Base-by-base conservation (phyloP, 2,329 filamentous ascomycete species). In the Paraconiothyrium brasiliense region DNA sequence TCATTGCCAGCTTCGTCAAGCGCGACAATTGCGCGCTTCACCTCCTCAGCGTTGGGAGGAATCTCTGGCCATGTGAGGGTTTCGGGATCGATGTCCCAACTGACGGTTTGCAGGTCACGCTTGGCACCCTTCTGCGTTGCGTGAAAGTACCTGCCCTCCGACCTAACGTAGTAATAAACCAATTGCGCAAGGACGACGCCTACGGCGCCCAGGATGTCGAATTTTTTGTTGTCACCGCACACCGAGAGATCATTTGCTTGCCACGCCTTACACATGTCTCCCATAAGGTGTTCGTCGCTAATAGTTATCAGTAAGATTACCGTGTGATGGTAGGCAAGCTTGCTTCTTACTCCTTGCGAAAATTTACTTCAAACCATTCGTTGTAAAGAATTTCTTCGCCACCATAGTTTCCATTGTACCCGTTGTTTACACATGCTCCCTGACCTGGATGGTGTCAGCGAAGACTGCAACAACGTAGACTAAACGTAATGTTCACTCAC, bases 91-190 rank as follows among this genome's bases (percentile, higher is more conserved):
- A 49, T 32, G 46, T 49, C 22, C 46, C 46, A 49, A 30, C 32
- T 10, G 30, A 49, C 46, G 22, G 46, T 32, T 49, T 49, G 3
- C 6, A 49, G n/a, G 46, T 49, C 46, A 32, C 46, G 46, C 46
- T 49, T 49, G 46, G 46, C 13, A 49, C 46, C 46, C 46, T 49
- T 49, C 46, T 49, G 46, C 46, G 46, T 49, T 49, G 46, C 46
- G 46, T 49, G 46, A 49, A 32, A 49, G 46, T 49, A 49, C 46
- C 10, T 49, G 10, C 46, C 46, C 46, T 49, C 46, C 4, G 46
- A 49, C n/a, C 5, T 30, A 27, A 49, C 46, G 5, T 49, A 49
- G 46, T 49, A 49, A 27, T 49, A 49, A 30, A 49, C 46, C 46
- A 49, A 24, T 27, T 49, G 46, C 46, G 46, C 46, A 49, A 49